Percentiles rank a stretch among this genome's conserved stretches.
Evolutionary conservation across 371 early-diverging fungal species (phyloP).

Genomic region (Mucor indicus): DNA sequence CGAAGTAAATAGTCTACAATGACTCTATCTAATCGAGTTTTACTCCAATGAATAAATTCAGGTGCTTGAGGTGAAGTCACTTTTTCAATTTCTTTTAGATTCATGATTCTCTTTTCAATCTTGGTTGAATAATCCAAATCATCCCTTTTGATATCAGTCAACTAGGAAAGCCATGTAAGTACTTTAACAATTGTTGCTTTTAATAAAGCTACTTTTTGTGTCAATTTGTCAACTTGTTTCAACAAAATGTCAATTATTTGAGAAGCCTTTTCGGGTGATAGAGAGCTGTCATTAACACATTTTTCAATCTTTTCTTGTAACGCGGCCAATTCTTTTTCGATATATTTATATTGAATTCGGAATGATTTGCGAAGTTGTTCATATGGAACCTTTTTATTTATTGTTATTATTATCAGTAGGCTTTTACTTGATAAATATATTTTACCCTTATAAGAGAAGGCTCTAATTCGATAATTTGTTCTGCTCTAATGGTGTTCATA

Average conservation of each 20-base stretch:
- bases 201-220: constrained; percentile 66
- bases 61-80: constrained; percentile 61
- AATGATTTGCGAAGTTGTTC: constrained; percentile 86
- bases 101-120: constrained; percentile 69
- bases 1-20: constrained; percentile 93
- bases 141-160: constrained; percentile 76
- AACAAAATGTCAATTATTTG: constrained; percentile 61
- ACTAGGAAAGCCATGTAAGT: constrained; percentile 30
- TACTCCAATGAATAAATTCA: constrained; percentile 79
- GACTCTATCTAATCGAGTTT: constrained; percentile 78
- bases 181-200: neutral
- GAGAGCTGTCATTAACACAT: constrained; percentile 28
- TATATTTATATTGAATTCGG: constrained; percentile 73
- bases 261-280: constrained; percentile 48
- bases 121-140: constrained; percentile 64
- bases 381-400: constrained; percentile 70
- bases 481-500: constrained; percentile 76
- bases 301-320: constrained; percentile 45
- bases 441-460: constrained; percentile 85
- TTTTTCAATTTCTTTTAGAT: constrained; percentile 67
- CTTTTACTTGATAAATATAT: neutral
- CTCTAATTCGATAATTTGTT: constrained; percentile 79
- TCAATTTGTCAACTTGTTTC: constrained; percentile 64
- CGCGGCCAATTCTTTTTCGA: constrained; percentile 74
- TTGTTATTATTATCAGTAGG: neutral